Base-by-base conservation (phyloP, 2,329 filamentous ascomycete genomes). In the Aureobasidium sp. region DNA sequence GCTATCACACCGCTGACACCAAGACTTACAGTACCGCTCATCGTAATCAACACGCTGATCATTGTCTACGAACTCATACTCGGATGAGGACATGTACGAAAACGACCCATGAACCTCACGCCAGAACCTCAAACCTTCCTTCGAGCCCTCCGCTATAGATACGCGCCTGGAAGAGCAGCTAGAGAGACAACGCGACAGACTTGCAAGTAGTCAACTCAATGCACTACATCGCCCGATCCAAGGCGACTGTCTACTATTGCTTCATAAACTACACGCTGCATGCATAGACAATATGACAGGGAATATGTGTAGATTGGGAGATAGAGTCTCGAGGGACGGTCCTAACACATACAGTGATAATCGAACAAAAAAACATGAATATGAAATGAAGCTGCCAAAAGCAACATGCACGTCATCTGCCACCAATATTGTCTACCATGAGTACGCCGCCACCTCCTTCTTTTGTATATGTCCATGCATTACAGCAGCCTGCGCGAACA, bases 51-150 rank as follows among this genome's bases (percentile, higher is more conserved):
- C 74, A 86, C 86, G 6, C 74, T 92, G 66, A 87, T 96, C 66
- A 94, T 96, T 71, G 73, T 91, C 63, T 96, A 92, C 76, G 88
- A 91, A 76, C 78, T 94, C 44, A 80, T 91, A 50, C 78, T 92
- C 32, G 89, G 89, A 62, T 92, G 78, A 82, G 25, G 15, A 16
- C 7, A 21, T 37, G 15, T 53, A 42, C 32, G 25, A 47, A n/a
- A 41, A 13, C 37, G 13, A 53, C 34, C 27, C 37, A 50, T 41
- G 37, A 60, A 32, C 29, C 29, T 1, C 32, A 59, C 32, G 36
- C 41, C 21, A 58, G 15, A 15, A n/a, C 39, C 10, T 27, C 39
- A 16, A 55, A 7, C 25, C 34, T 15, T 3, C 11, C 27, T 27
- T 16, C 21, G 13, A 36, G 5, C 6, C 7, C 7, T 4, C 3